Evolutionary conservation across 768 basidiomycete species (phyloP), one percentile per base, ranked within the genome.

Genomic region (Pilatotrama ljubarskyi): DNA sequence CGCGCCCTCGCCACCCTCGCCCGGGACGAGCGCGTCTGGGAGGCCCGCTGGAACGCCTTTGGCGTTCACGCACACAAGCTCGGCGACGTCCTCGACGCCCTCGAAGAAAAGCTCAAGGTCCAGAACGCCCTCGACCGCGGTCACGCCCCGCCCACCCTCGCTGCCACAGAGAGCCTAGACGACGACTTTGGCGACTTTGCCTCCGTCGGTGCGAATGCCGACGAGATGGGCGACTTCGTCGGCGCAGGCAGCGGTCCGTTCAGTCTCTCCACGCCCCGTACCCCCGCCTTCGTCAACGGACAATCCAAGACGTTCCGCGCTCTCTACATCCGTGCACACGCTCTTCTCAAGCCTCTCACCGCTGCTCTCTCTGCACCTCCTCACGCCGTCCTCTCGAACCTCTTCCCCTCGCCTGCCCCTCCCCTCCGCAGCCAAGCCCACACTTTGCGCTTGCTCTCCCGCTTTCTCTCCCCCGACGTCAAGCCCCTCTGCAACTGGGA

Each of bases 181-280:
- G 92, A 95, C 66, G 93, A 93, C 24, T 96, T 96, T 74, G 95
- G 93, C 3, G 93, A 95, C 69, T 93, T 94, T 69, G 82, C 88
- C 80, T 81, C 69, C 36, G 67, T 63, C 49, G 64, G 67, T 20
- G 60, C 72, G 4, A 64, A 68, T 5, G 68, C 72, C 4, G 81
- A 75, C 7, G 81, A 82, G 61, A 76, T 84, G 72, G 80, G 77
- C 22, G 78, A 81, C 62, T 81, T 82, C 48, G 74, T 78, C 24
- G 79, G 78, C 52, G 69, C 66, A 9, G 69, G 78, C 72, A 59
- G 67, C 15, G 48, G 65, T 64, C 35, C 66, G 66, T 22, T 72
- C 69, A 43, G 68, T 67, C 56, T 41, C n/a, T 40, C 55, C 69
- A 72, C 69, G 74, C 69, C 78, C 69, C 64, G 55, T 43, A 41